Conservation (phyloP, 1,284 basidiomycete species). For the Ceratobasidium sp. region DNA sequence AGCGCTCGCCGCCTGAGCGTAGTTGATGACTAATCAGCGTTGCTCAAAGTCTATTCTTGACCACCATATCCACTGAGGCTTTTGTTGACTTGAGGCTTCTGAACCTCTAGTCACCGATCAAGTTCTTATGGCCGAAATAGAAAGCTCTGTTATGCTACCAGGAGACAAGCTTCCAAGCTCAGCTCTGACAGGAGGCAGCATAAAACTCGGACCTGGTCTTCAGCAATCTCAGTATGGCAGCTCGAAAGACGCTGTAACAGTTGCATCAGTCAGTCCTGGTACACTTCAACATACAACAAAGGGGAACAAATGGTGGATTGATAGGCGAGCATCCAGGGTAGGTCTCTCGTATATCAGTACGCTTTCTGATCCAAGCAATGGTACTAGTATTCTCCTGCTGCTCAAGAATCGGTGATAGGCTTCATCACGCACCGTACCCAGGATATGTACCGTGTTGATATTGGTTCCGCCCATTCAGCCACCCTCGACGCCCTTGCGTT, state of each 20-base stretch:
- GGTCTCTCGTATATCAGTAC: slow-evolving; percentile 46
- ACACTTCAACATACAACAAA: slow-evolving; percentile 71
- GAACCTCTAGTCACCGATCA: neutral
- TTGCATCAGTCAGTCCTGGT: slow-evolving; percentile 73
- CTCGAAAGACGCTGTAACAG: slow-evolving; percentile 47
- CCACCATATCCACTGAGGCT: too few species aligned
- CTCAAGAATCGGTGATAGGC: slow-evolving; percentile 82
- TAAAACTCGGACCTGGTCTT: slow-evolving; percentile 81
- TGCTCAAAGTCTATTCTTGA: neutral
- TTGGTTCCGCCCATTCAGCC: slow-evolving; percentile 78
- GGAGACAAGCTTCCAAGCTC: slow-evolving; percentile 69
- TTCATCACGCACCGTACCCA: slow-evolving; percentile 68
- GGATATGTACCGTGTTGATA: slow-evolving; percentile 83
- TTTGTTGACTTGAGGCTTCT: too few species aligned
- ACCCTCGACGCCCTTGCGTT: slow-evolving; percentile 82
- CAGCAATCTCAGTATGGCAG: slow-evolving; percentile 55
- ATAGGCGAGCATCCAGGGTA: slow-evolving; percentile 75
- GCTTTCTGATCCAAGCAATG: neutral
- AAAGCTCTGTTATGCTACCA: slow-evolving; percentile 55
- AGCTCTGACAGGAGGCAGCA: slow-evolving; percentile 58
- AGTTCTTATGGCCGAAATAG: slow-evolving; percentile 6
- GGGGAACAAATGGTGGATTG: slow-evolving; percentile 80
- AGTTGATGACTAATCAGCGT: neutral
- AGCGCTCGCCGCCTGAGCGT: neutral
- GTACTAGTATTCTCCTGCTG: slow-evolving; percentile 80